phyloP scores from a whole-genome alignment of 208 protist genomes.

The Leishmania amazonensis region DNA sequence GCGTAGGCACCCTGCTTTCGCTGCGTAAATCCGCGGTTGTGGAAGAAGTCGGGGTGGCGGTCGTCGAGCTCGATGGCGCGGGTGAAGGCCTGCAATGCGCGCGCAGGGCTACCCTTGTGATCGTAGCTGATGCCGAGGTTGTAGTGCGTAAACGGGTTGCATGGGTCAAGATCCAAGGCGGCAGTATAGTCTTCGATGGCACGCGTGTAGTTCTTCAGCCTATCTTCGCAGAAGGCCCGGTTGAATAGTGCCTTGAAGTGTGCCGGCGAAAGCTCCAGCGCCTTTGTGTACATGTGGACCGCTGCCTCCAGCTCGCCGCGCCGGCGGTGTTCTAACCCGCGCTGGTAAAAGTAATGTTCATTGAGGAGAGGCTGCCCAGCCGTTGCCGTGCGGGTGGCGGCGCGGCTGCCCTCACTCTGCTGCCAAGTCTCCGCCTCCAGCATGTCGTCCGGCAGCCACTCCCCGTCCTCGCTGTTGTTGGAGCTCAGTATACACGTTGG shows the following conservation, averaged over 20 bases:
- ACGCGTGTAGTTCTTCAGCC: slow-evolving; percentile 53
- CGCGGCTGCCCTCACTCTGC: neutral
- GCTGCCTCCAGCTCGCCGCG: slow-evolving; percentile 74
- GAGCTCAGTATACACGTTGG: slow-evolving; percentile 19
- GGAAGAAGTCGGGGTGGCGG: slow-evolving; percentile 73
- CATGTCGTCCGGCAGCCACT: neutral
- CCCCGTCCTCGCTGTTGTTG: slow-evolving; percentile 1
- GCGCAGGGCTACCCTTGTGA: slow-evolving; percentile 48
- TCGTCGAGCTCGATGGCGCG: slow-evolving; percentile 71
- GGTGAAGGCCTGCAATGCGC: slow-evolving; percentile 68
- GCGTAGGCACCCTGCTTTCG: slow-evolving; percentile 66
- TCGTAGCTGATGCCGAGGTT: slow-evolving; percentile 90
- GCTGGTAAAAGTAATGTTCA: slow-evolving; percentile 68
- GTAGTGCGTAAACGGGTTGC: slow-evolving; percentile 89
- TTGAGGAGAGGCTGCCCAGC: slow-evolving; percentile 3
- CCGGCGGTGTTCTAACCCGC: slow-evolving; percentile 62
- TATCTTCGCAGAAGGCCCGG: slow-evolving; percentile 82
- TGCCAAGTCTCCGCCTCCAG: slow-evolving; percentile 2
- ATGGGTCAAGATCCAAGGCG: slow-evolving; percentile 67
- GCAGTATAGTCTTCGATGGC: slow-evolving; percentile 82
- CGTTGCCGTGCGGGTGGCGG: neutral
- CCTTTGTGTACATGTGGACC: slow-evolving; percentile 81
- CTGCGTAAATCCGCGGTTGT: slow-evolving; percentile 83
- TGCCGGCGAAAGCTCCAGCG: slow-evolving; percentile 62
- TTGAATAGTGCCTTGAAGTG: slow-evolving; percentile 93